Base-by-base conservation (phyloP, 257 asterid species). In the Plectranthus barbatus region DNA sequence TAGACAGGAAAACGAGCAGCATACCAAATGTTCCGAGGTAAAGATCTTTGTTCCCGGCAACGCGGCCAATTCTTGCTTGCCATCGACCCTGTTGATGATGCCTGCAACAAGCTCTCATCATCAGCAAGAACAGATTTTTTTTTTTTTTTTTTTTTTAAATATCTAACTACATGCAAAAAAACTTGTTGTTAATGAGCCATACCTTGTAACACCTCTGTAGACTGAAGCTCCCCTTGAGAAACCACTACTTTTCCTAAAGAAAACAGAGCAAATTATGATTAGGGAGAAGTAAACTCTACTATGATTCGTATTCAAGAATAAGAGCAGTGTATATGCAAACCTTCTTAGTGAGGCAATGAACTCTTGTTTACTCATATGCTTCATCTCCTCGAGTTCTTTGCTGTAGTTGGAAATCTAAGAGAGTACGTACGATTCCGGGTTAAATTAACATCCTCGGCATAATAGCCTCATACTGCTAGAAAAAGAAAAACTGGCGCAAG, bases 11-110 rank as follows among this genome's bases (percentile, higher is more conserved):
- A 7, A 9, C 2, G 40, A n/a, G n/a, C n/a, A 11, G 37, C 56
- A 9, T 76, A 88, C 98, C 95, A 50, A 92, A 92, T n/a, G 99
- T 92, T 51, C 99, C 99, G 0, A n/a, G n/a, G n/a, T n/a, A n/a
- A n/a, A n/a, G n/a, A n/a, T n/a, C n/a, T n/a, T n/a, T n/a, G n/a
- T n/a, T n/a, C n/a, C n/a, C n/a, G n/a, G n/a, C n/a, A n/a, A n/a
- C n/a, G n/a, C n/a, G n/a, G n/a, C n/a, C n/a, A n/a, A n/a, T n/a
- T n/a, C n/a, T n/a, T n/a, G n/a, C n/a, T n/a, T n/a, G n/a, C n/a
- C n/a, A n/a, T n/a, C 97, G 80, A 26, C 97, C 99, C 80, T 92
- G 99, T 57, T 89, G 99, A 60, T 90, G 99, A 83, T 93, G 97
- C 85, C 99, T 93, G 83, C 70, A 74, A 11, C n/a, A n/a, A n/a